phyloP scores from a whole-genome alignment of 768 basidiomycete species.

The Pluteus cervinus region DNA sequence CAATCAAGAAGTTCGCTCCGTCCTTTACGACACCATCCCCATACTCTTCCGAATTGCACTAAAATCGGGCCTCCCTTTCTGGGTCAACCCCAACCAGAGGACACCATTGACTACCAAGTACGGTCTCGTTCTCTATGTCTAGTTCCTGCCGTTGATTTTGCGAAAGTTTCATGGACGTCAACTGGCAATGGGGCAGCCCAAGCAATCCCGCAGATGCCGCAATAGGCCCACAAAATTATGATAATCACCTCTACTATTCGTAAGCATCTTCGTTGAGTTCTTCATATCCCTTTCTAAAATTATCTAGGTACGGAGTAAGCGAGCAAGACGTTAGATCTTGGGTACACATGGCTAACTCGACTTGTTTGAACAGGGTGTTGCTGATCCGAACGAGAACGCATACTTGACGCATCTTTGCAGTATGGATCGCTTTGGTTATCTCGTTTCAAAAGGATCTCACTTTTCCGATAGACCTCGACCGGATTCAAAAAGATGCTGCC shows the following conservation, averaged over 20 bases:
- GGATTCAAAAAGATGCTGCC: conserved; percentile 33
- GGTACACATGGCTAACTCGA: conserved; percentile 6
- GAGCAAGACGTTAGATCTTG: background rate
- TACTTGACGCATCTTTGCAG: conserved; percentile 70
- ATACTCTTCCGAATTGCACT: background rate
- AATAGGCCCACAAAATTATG: conserved; percentile 67
- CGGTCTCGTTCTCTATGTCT: conserved; percentile 6
- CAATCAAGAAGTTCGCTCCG: conserved; percentile 17
- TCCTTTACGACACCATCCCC: background rate
- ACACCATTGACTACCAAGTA: conserved; percentile 32
- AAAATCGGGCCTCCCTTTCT: too few relatives aligned
- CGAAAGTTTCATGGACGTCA: conserved; percentile 72
- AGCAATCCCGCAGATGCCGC: conserved; percentile 66
- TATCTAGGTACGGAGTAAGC: conserved; percentile 51
- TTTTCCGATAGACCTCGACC: conserved; percentile 48
- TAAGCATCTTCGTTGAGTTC: conserved; percentile 23
- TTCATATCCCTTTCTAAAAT: conserved; percentile 4
- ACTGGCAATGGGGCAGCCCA: conserved; percentile 69
- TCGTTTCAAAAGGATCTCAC: background rate
- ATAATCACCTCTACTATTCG: conserved; percentile 78
- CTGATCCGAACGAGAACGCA: conserved; percentile 54
- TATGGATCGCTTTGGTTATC: conserved; percentile 24
- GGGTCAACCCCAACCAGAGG: conserved; percentile 3
- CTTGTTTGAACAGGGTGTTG: conserved; percentile 53
- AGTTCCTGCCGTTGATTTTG: conserved; percentile 7